Conservation (phyloP, 805 yeast genomes). For the Spathaspora passalidarum region DNA sequence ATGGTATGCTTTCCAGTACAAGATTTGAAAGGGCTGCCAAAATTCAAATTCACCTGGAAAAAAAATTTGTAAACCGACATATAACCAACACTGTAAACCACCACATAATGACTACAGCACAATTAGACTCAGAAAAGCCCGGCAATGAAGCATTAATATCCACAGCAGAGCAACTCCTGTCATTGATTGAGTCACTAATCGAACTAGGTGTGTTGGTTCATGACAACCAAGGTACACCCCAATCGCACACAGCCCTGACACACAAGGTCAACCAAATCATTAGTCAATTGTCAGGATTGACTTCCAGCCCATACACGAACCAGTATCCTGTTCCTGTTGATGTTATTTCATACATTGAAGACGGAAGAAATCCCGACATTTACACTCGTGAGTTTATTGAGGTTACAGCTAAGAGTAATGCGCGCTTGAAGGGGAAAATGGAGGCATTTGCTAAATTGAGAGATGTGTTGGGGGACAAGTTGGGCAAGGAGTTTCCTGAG, state of each 20-base stretch:
- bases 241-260: constrained; percentile 53
- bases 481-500: constrained; percentile 78
- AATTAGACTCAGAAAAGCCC: constrained; percentile 13
- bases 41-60: not conserved
- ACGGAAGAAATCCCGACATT: constrained; percentile 95
- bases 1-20: not conserved
- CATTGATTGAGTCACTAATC: constrained; percentile 64
- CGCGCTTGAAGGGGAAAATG: constrained; percentile 82
- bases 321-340: constrained; percentile 67
- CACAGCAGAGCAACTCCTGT: constrained; percentile 29
- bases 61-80: not conserved
- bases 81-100: not conserved
- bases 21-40: not conserved
- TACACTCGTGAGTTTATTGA: constrained; percentile 96
- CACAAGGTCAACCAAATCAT: constrained; percentile 42
- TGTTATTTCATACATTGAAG: constrained; percentile 88
- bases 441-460: constrained; percentile 61
- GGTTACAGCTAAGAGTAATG: constrained; percentile 86
- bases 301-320: constrained; percentile 28
- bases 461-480: constrained; percentile 63
- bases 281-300: constrained; percentile 34
- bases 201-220: constrained; percentile 91
- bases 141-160: constrained; percentile 29
- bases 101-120: constrained; percentile 29
- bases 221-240: constrained; percentile 87